Base-by-base conservation (phyloP, 768 basidiomycete genomes). In the Polyporus arcularius region DNA sequence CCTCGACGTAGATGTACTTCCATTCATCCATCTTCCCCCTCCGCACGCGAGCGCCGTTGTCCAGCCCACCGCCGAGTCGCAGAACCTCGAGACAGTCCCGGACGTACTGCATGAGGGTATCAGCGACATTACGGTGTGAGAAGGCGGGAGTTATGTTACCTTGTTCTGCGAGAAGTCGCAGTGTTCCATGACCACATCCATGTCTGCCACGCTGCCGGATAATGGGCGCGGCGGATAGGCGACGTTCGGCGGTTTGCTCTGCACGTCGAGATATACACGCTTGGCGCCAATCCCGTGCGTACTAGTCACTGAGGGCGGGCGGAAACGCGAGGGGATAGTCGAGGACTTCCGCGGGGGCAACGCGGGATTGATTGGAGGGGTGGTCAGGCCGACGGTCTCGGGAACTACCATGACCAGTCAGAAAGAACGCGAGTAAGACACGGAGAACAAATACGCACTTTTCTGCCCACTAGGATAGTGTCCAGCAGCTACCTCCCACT, bases 61-160 rank as follows among this genome's bases (percentile, higher is more conserved):
- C 96, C 47, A 98, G 81, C 15, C 93, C 90, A 7, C 83, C 92
- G 3, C 96, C 96, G 12, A 95, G 78, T n/a, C 96, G 85, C 30
- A 99, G 82, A 47, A 96, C 88, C 73, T 98, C 96, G 42, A 99
- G 79, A 69, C 97, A 99, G 71, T 98, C 97, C 42, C 96, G 87
- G n/a, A 98, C 96, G 76, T 92, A 96, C 92, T 97, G 70, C 46
- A 32, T 28, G 38, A 63, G 54, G 71, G 60, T 54, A 54, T 55
- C 56, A 63, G 47, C 67, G 60, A 31, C 52, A 50, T 52, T 42
- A 15, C 42, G 41, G 26, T 15, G 46, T 18, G 56, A 21, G 3
- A 38, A 10, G 49, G 40, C 53, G 42, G 16, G 30, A 49, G 57
- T 28, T 14, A 26, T 31, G 62, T 74, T 31, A 90, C 92, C 80